Evolutionary conservation across 768 basidiomycete genomes (phyloP).

Genomic region (Leccinum subtestaceum): DNA sequence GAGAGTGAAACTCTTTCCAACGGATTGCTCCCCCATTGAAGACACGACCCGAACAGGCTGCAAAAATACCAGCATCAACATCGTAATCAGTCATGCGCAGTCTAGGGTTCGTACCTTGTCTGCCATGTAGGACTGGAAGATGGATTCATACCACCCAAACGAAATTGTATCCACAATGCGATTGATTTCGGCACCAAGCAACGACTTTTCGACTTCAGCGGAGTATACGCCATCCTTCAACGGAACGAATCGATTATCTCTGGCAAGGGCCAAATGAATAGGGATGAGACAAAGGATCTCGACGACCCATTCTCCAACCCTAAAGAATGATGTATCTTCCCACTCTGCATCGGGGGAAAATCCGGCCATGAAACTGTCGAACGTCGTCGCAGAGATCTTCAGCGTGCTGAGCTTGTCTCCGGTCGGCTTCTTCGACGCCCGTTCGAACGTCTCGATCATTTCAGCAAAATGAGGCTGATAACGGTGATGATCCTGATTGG

Average conservation of each 20-base stretch:
- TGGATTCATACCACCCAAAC: conserved; percentile 64
- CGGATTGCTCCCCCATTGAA: conserved; percentile 68
- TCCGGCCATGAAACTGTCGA: conserved; percentile 21
- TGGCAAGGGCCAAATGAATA: conserved; percentile 58
- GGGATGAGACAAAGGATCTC: conserved; percentile 61
- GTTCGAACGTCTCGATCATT: conserved; percentile 47
- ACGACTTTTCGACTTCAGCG: conserved; percentile 44
- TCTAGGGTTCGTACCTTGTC: conserved; percentile 40
- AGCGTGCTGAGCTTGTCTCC: conserved; percentile 41
- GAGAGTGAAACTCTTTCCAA: conserved; percentile 56
- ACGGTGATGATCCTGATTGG: conserved; percentile 33
- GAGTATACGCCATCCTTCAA: conserved; percentile 56
- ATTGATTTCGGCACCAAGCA: conserved; percentile 58
- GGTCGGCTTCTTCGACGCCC: conserved; percentile 49
- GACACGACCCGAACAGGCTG: conserved; percentile 64
- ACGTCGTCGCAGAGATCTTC: conserved; percentile 29
- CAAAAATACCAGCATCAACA: background rate
- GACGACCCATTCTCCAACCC: conserved; percentile 59
- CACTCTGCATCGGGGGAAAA: conserved; percentile 16
- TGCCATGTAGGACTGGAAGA: conserved; percentile 62
- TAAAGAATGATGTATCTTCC: conserved; percentile 35
- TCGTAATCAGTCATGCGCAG: background rate
- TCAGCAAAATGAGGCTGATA: conserved; percentile 44
- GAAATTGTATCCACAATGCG: conserved; percentile 54
- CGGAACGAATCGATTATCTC: conserved; percentile 60